A percentile compares a stretch with the other conserved stretches of the same genome.
Evolutionary conservation across 345 rosid genomes (phyloP).

Genomic region (Odontarrhena argentea): DNA sequence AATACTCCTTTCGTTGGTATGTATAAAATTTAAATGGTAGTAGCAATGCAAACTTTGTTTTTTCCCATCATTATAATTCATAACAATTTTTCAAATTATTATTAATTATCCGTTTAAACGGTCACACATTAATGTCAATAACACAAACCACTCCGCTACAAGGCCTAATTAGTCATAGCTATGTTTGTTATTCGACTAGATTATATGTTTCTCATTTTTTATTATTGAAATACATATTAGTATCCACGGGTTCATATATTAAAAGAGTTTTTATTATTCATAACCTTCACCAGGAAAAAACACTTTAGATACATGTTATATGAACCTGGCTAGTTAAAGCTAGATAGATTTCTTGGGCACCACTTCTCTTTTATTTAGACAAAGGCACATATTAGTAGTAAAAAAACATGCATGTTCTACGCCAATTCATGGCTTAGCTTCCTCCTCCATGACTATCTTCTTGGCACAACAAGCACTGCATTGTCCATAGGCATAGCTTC

Average conservation of each 20-base stretch:
- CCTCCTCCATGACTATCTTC: constrained; percentile 30
- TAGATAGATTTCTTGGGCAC: constrained; percentile 11
- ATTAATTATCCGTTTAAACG: too few relatives aligned
- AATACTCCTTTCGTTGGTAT: constrained; percentile 51
- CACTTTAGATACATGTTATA: constrained; percentile 6
- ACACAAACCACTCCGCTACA: too few relatives aligned
- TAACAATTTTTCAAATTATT: neutral
- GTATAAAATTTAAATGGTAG: constrained; percentile 27
- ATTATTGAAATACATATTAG: neutral
- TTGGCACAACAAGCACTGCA: constrained; percentile 33
- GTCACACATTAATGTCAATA: too few relatives aligned
- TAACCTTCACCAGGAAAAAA: neutral
- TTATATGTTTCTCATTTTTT: neutral
- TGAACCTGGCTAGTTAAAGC: constrained; percentile 3
- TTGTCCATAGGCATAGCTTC: constrained; percentile 9
- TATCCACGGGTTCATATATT: neutral
- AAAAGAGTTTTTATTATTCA: constrained; percentile 22
- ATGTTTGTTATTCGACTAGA: too few relatives aligned
- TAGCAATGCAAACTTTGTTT: neutral
- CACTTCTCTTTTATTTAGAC: constrained; percentile 20
- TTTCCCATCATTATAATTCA: neutral
- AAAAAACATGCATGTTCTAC: constrained; percentile 5
- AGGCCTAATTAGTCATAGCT: too few relatives aligned
- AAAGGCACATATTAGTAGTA: constrained; percentile 16
- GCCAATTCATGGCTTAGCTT: constrained; percentile 35